phyloP scores from a whole-genome alignment of 805 yeast genomes.

The Kluyveromyces nonfermentans region DNA sequence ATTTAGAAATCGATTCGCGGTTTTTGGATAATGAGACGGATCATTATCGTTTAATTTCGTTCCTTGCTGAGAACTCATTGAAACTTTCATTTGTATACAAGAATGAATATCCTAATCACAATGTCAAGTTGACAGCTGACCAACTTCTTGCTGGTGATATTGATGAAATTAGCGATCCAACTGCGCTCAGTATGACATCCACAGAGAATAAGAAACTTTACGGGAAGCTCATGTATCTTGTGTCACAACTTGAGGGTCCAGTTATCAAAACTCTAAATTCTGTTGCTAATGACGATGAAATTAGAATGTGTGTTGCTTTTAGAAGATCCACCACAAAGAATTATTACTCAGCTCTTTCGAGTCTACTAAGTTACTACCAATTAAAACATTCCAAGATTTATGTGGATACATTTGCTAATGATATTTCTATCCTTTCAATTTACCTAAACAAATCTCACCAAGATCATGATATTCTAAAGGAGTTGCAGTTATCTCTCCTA shows the following conservation, averaged over 20 bases:
- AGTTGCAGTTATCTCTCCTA: conserved; percentile 59
- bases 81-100: conserved; percentile 59
- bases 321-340: conserved; percentile 77
- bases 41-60: conserved; percentile 66
- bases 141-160: conserved; percentile 36
- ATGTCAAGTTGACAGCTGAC: conserved; percentile 10
- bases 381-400: conserved; percentile 79
- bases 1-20: conserved; percentile 68
- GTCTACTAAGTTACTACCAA: conserved; percentile 82
- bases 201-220: conserved; percentile 71
- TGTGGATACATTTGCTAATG: conserved; percentile 88
- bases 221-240: conserved; percentile 59
- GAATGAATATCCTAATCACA: conserved; percentile 39
- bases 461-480: conserved; percentile 27
- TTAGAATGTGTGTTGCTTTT: conserved; percentile 81
- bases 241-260: conserved; percentile 76
- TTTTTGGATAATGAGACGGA: conserved; percentile 55
- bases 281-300: conserved; percentile 70
- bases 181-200: conserved; percentile 71
- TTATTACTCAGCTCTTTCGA: conserved; percentile 77
- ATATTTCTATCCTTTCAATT: conserved; percentile 76
- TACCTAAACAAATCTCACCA: conserved; percentile 61
- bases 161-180: conserved; percentile 62
- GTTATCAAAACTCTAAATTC: conserved; percentile 75
- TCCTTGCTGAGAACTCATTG: conserved; percentile 28